A percentile compares a stretch with the other conserved stretches of the same genome.
Conservation (phyloP, 768 basidiomycete species). For the Suillus variegatus region DNA sequence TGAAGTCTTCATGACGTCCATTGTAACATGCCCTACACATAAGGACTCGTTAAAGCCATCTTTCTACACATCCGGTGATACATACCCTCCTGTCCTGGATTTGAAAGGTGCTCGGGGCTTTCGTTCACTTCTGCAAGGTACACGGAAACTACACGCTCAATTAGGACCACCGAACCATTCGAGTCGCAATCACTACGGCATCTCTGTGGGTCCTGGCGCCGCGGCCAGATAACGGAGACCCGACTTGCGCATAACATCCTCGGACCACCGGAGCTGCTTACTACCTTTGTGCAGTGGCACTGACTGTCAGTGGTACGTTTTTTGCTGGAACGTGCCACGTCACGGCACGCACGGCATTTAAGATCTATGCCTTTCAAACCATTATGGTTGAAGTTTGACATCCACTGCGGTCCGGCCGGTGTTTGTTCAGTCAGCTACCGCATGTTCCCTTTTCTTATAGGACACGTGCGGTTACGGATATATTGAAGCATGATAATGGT, state of each 20-base stretch:
- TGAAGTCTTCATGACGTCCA: neutral
- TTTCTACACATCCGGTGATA: slow-evolving; percentile 9
- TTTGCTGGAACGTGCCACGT: neutral
- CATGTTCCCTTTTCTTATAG: neutral
- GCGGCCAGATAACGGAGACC: neutral
- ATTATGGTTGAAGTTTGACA: neutral
- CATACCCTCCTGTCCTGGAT: slow-evolving; percentile 4
- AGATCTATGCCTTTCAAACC: neutral
- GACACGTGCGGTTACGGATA: neutral
- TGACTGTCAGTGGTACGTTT: neutral
- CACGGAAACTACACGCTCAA: no score
- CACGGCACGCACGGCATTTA: neutral
- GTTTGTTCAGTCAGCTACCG: neutral
- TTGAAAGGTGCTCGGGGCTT: slow-evolving; percentile 17
- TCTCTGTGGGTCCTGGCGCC: neutral
- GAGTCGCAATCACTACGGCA: neutral
- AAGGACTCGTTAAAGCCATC: neutral
- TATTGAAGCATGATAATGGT: neutral
- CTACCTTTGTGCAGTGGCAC: neutral
- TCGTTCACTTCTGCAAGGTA: slow-evolving; percentile 4
- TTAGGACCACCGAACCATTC: no score
- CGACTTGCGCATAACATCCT: neutral
- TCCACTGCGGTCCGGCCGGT: neutral
- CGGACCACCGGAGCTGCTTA: neutral
- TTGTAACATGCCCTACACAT: neutral